Base-by-base conservation (phyloP, 352 stramenopile species). In the Globisporangium rhizosaccharum region DNA sequence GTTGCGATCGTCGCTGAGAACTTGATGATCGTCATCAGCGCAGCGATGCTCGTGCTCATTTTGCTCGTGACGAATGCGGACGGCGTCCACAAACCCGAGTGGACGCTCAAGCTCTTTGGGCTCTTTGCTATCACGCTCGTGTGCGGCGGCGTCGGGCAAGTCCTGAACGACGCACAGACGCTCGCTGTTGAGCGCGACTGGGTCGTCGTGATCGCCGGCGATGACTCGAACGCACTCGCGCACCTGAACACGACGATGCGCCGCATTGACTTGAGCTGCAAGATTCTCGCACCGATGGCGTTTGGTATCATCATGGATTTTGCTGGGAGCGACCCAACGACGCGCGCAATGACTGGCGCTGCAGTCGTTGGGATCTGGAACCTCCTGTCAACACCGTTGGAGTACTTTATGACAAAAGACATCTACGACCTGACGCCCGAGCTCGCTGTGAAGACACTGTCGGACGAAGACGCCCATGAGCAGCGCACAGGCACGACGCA, bases 301-400 rank as follows among this genome's bases (percentile, higher is more conserved):
- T 90, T 92, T 57, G 84, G 82, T 51, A 72, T 93, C 42, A 88
- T 92, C 66, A 86, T 90, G 73, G 79, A 92, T 49, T 92, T 87
- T 65, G 82, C 80, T 0, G 81, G 76, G 8, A 59, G 59, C 42
- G 75, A 88, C 49, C 72, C 76, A 6, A 88, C 75, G 18, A 88
- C 71, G 20, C 72, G 82, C 18, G 75, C 81, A 17, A 79, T 87
- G 62, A 73, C 88, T 23, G 82, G 83, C 2, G 75, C 80, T 15
- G 76, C 76, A 1, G 70, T 77, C 0, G 79, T 94, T 1, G 82
- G 74, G 0, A 68, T 90, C 5, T 94, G 85, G 85, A 94, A 94
- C 52, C 45, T 91, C 8, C 70, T 93, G 17, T 90, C 85, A 7
- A 89, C 63, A 10, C 81, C 85, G 7, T 64, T 94, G 4, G 85